Percentiles rank a stretch among this genome's conserved stretches.
These are phyloP conservation scores for Zymoseptoria crescenta DNA, from an alignment of 2,329 filamentous ascomycete species.

Conservation along the genomic window DNA sequence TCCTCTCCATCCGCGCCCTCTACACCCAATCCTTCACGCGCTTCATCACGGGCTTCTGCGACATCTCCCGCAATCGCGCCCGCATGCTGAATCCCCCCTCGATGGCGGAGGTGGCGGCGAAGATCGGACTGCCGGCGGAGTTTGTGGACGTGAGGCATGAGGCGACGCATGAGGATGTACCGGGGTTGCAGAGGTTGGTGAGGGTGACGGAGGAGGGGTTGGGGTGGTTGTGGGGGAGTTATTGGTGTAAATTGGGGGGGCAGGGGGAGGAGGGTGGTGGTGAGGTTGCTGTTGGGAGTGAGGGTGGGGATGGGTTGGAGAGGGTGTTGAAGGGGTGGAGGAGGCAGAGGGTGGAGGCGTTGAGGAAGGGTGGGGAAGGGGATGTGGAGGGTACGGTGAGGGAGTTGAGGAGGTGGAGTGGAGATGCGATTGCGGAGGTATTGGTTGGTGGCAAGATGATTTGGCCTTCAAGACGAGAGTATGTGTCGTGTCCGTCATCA, in stretches of 20 bases:
- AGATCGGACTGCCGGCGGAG: constrained; percentile 61
- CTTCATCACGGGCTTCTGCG: constrained; percentile 73
- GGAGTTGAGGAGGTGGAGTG: constrained; percentile 17
- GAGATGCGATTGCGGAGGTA: constrained; percentile 26
- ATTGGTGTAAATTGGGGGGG: constrained; percentile 63
- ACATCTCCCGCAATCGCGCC: constrained; percentile 59
- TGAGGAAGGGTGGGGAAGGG: constrained; percentile 20
- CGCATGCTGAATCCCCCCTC: constrained; percentile 51
- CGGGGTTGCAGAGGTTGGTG: constrained; percentile 64
- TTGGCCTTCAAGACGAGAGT: constrained; percentile 30
- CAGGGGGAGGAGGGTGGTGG: too few relatives aligned
- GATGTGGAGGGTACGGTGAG: constrained; percentile 17
- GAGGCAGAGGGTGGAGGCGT: constrained; percentile 17
- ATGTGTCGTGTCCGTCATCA: constrained; percentile 8
- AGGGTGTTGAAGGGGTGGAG: constrained; percentile 19
- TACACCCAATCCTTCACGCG: constrained; percentile 62
- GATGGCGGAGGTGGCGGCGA: constrained; percentile 65
- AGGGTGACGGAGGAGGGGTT: constrained; percentile 62
- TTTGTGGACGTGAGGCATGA: constrained; percentile 88
- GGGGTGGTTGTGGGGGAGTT: constrained; percentile 81
- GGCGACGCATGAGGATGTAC: constrained; percentile 81
- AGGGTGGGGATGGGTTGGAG: constrained; percentile 24
- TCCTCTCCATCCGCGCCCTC: constrained; percentile 57
- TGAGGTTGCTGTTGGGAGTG: constrained; percentile 12
- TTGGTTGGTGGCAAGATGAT: constrained; percentile 32